Evolutionary conservation across 345 rosid species (phyloP).

Genomic region (Eucalyptus tenuipes): DNA sequence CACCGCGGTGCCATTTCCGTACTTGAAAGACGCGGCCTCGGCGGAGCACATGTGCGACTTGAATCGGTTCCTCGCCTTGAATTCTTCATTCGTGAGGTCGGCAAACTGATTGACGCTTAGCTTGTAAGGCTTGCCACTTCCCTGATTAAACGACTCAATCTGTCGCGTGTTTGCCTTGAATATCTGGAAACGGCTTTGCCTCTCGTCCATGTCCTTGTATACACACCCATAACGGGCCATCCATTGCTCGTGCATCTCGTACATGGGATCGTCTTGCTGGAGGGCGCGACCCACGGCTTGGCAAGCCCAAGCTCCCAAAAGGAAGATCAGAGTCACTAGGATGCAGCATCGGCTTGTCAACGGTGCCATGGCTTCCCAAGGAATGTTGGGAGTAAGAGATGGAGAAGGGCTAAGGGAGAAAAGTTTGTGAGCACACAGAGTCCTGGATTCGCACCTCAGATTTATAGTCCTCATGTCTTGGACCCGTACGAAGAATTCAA

Average conservation of each 20-base stretch:
- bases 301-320: neutral
- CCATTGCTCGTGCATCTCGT: slow-evolving; percentile 18
- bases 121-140: slow-evolving; percentile 11
- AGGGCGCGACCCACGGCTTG: neutral
- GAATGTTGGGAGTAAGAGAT: neutral
- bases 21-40: slow-evolving; percentile 1
- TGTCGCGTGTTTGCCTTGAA: slow-evolving; percentile 5
- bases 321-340: neutral
- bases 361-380: neutral
- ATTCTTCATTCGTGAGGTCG: slow-evolving; percentile 35
- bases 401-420: neutral
- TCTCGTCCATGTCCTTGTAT: slow-evolving; percentile 3
- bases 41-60: neutral
- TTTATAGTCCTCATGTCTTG: neutral
- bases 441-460: neutral
- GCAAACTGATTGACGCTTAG: slow-evolving; percentile 29
- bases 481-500: neutral
- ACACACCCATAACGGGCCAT: slow-evolving; percentile 5
- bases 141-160: slow-evolving; percentile 9
- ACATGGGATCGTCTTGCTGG: neutral
- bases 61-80: slow-evolving; percentile 20
- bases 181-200: slow-evolving; percentile 2
- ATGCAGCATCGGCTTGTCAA: neutral
- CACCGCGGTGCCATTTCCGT: slow-evolving; percentile 11
- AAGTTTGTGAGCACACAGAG: neutral